These are phyloP conservation scores for Aquilaria yunnanensis DNA, from an alignment of 345 rosid species.

Conservation along the genomic window DNA sequence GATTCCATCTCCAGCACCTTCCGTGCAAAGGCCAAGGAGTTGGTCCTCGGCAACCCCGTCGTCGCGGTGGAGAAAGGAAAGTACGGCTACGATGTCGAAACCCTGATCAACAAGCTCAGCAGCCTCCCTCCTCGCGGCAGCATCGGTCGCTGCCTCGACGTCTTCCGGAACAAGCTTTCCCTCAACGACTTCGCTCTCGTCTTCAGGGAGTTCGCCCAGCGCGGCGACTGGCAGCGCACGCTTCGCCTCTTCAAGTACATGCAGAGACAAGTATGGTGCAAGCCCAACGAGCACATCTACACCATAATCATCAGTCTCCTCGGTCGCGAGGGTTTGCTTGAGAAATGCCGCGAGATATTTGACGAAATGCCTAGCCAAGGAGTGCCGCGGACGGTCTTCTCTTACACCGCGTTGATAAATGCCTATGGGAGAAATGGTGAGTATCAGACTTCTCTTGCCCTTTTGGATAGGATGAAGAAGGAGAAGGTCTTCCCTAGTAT, in stretches of 20 bases:
- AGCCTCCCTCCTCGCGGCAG: conserved; percentile 98
- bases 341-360: conserved; percentile 77
- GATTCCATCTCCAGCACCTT: conserved; percentile 22
- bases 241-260: conserved; percentile 90
- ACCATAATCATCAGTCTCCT: conserved; percentile 83
- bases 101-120: conserved; percentile 94
- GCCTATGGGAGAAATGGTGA: conserved; percentile 85
- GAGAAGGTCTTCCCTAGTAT: conserved; percentile 69
- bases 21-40: conserved; percentile 51
- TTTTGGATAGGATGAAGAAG: conserved; percentile 77
- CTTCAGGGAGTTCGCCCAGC: conserved; percentile 87
- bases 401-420: conserved; percentile 81
- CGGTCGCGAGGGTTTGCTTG: conserved; percentile 83
- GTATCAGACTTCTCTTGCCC: conserved; percentile 65
- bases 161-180: conserved; percentile 89
- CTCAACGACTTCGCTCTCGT: conserved; percentile 81
- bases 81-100: conserved; percentile 91
- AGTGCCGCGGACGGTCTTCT: conserved; percentile 74
- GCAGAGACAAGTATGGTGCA: conserved; percentile 98
- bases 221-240: conserved; percentile 96
- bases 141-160: conserved; percentile 80
- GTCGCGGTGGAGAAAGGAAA: conserved; percentile 82
- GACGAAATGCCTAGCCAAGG: conserved; percentile 84
- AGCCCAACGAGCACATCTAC: conserved; percentile 92
- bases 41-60: conserved; percentile 71